Percentiles rank a stretch among this genome's conserved stretches.
Conservation (phyloP, 1,284 basidiomycete genomes). For the Cryptococcus hybrid region DNA sequence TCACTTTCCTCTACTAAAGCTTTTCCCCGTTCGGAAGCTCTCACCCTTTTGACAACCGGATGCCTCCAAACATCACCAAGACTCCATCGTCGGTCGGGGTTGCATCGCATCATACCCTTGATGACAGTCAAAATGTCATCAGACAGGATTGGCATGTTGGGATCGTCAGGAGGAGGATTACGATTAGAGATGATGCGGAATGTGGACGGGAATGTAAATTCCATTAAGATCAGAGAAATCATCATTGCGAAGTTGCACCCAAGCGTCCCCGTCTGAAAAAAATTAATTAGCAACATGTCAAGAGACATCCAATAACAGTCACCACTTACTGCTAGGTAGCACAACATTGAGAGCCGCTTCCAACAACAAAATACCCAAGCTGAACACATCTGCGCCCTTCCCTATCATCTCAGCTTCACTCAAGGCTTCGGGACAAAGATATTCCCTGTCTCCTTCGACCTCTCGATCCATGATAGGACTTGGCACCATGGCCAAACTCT, state of each 20-base stretch:
- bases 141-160: constrained; percentile 53
- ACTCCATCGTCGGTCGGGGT: constrained; percentile 61
- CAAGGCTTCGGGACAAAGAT: constrained; percentile 92
- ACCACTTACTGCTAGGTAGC: constrained; percentile 84
- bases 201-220: constrained; percentile 31
- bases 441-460: constrained; percentile 91
- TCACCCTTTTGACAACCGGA: constrained; percentile 61
- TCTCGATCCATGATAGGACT: constrained; percentile 47
- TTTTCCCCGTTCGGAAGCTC: constrained; percentile 29
- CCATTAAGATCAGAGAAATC: constrained; percentile 84
- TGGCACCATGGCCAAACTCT: constrained; percentile 16
- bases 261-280: constrained; percentile 60
- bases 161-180: constrained; percentile 2
- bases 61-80: constrained; percentile 60
- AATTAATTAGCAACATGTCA: not conserved
- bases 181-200: constrained; percentile 4
- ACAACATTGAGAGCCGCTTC: constrained; percentile 93
- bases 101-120: constrained; percentile 71
- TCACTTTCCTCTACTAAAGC: constrained; percentile 13
- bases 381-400: constrained; percentile 90
- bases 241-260: constrained; percentile 88
- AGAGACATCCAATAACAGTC: constrained; percentile 2
- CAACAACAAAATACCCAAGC: constrained; percentile 89
- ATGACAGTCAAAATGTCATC: constrained; percentile 65
- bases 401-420: constrained; percentile 63